Evolutionary conservation across 1,139 yeast species (phyloP).

Genomic region (Arxiozyma heterogenica): DNA sequence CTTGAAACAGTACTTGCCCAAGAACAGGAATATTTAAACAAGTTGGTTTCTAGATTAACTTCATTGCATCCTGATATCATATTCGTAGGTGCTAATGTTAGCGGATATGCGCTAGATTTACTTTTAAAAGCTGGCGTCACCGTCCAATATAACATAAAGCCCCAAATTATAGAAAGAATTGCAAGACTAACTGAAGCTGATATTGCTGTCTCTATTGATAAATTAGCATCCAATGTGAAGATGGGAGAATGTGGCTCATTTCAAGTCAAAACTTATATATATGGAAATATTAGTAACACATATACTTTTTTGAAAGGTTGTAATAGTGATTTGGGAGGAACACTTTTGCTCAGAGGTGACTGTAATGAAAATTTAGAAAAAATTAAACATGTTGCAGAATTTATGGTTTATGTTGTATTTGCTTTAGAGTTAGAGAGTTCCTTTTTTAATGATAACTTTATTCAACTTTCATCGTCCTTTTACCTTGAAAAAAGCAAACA

Average conservation of each 20-base stretch:
- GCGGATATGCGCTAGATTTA: constrained; percentile 71
- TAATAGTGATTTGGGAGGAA: constrained; percentile 66
- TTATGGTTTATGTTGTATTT: constrained; percentile 66
- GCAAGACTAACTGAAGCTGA: constrained; percentile 79
- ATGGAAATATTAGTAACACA: constrained; percentile 51
- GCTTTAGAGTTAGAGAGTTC: constrained; percentile 77
- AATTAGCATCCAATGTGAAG: constrained; percentile 46
- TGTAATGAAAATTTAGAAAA: constrained; percentile 49
- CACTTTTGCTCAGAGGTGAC: constrained; percentile 74
- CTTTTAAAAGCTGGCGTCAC: constrained; percentile 69
- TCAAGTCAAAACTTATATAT: constrained; percentile 58
- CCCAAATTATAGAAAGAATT: constrained; percentile 71
- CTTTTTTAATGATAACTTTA: constrained; percentile 65
- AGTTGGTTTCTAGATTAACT: constrained; percentile 68
- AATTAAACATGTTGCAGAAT: constrained; percentile 71
- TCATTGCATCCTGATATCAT: constrained; percentile 74
- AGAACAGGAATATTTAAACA: constrained; percentile 75
- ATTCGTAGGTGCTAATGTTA: constrained; percentile 70
- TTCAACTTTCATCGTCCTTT: constrained; percentile 37
- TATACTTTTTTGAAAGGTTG: constrained; percentile 74
- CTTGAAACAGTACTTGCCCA: constrained; percentile 80
- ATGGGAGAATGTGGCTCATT: constrained; percentile 69
- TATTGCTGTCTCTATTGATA: constrained; percentile 59
- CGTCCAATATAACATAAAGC: constrained; percentile 72
- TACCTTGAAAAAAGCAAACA: constrained; percentile 20